Conservation (phyloP, 441 rosid species). For the Populus hybrid region DNA sequence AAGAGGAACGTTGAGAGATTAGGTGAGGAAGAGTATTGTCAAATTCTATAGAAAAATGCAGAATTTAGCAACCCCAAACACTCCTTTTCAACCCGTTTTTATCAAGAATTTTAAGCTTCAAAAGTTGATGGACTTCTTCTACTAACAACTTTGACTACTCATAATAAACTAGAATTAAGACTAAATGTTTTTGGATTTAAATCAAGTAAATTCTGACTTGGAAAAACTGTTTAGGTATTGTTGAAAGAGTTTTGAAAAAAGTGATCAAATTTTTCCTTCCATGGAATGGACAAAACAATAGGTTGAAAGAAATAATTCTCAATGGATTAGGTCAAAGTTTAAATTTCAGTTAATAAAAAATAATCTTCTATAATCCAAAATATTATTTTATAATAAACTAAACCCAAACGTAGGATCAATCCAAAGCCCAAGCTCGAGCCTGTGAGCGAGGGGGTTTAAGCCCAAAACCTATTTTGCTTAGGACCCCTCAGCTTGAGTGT, state of each 20-base stretch:
- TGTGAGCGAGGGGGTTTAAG: neutral
- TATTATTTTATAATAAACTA: too few species aligned
- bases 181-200: too few species aligned
- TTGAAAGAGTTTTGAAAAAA: too few species aligned
- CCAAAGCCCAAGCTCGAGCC: neutral
- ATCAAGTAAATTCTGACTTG: neutral
- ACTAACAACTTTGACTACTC: neutral
- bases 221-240: neutral
- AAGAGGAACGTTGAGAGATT: neutral
- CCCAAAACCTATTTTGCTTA: too few species aligned
- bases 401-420: neutral
- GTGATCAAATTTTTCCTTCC: neutral
- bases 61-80: neutral
- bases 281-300: too few species aligned
- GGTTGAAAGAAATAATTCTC: too few species aligned
- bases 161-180: too few species aligned
- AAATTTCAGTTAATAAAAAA: too few species aligned
- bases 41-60: too few species aligned
- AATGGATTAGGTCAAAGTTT: too few species aligned
- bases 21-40: neutral
- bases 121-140: neutral
- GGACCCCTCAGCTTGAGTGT: rapidly evolving
- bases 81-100: neutral
- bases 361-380: too few species aligned
- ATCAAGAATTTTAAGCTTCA: neutral